Conservation (phyloP, 1,139 yeast genomes). For the Geotrichum phurueaensis region DNA sequence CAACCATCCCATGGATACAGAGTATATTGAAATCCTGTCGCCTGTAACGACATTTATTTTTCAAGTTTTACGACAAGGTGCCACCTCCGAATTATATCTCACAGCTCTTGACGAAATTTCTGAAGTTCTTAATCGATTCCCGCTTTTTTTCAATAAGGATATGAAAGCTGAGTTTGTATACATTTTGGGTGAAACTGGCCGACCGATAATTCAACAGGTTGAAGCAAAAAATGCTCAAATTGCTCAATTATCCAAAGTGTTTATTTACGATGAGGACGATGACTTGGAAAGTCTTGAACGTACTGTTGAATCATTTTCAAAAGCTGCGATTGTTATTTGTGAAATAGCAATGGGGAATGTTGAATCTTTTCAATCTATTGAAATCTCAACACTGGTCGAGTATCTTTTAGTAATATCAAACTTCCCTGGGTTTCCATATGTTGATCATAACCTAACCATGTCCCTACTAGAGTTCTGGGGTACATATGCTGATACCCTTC, state of each 20-base stretch:
- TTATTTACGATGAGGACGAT: constrained; percentile 17
- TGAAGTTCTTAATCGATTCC: constrained; percentile 10
- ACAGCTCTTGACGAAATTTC: constrained; percentile 11
- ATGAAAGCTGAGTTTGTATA: constrained; percentile 3
- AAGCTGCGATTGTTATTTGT: constrained; percentile 13
- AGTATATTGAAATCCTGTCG: not conserved
- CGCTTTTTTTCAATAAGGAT: constrained; percentile 5
- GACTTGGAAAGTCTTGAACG: constrained; percentile 18
- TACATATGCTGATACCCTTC: constrained; percentile 57
- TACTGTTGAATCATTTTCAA: constrained; percentile 11
- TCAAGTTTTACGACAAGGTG: constrained; percentile 3
- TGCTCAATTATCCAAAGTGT: not conserved
- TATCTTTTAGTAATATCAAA: constrained; percentile 51
- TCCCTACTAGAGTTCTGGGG: constrained; percentile 77
- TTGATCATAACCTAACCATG: constrained; percentile 63
- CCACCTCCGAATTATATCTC: constrained; percentile 1
- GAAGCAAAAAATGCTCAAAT: constrained; percentile 6
- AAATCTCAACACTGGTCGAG: constrained; percentile 21
- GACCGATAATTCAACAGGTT: constrained; percentile 11
- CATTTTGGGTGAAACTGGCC: constrained; percentile 11
- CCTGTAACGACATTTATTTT: constrained; percentile 10
- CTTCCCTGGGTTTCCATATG: constrained; percentile 54
- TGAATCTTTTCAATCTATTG: constrained; percentile 3
- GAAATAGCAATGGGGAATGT: constrained; percentile 9
- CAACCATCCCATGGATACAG: constrained; percentile 2